A percentile compares a stretch with the other conserved stretches of the same genome.
These are phyloP conservation scores for Stephania japonica DNA, from an alignment of 164 flowering plant species.

Conservation along the genomic window DNA sequence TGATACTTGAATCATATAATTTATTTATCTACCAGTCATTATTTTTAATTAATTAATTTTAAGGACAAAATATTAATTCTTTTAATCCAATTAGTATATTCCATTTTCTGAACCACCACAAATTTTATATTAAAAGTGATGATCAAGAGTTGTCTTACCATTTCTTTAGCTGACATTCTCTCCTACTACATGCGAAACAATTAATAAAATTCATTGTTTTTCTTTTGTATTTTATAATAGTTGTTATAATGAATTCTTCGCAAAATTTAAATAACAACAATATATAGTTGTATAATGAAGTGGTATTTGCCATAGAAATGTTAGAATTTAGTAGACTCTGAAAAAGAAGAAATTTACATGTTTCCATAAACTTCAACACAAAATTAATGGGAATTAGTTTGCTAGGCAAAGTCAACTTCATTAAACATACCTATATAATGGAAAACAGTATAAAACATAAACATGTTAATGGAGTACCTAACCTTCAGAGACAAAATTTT, in stretches of 20 bases:
- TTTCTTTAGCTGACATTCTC: background rate
- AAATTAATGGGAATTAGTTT: too few species aligned
- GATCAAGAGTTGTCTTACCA: background rate
- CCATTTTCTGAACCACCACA: background rate
- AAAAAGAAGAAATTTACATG: background rate
- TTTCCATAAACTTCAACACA: background rate
- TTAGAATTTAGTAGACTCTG: background rate
- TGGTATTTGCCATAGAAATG: background rate
- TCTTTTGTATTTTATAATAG: too few species aligned
- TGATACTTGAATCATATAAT: background rate
- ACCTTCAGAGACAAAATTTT: background rate
- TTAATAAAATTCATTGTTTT: too few species aligned
- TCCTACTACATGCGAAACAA: too few species aligned
- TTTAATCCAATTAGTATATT: background rate
- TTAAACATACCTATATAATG: background rate
- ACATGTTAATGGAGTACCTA: background rate
- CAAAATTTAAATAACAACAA: too few species aligned
- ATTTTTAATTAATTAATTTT: too few species aligned
- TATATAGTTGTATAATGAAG: too few species aligned
- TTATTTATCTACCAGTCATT: background rate
- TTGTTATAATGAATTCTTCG: too few species aligned
- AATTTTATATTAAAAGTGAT: background rate
- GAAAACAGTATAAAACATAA: background rate
- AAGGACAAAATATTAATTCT: too few species aligned
- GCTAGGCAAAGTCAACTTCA: background rate